Evolutionary conservation across 1,284 basidiomycete species (phyloP).

Genomic region (Cutaneotrichosporon arboriforme): DNA sequence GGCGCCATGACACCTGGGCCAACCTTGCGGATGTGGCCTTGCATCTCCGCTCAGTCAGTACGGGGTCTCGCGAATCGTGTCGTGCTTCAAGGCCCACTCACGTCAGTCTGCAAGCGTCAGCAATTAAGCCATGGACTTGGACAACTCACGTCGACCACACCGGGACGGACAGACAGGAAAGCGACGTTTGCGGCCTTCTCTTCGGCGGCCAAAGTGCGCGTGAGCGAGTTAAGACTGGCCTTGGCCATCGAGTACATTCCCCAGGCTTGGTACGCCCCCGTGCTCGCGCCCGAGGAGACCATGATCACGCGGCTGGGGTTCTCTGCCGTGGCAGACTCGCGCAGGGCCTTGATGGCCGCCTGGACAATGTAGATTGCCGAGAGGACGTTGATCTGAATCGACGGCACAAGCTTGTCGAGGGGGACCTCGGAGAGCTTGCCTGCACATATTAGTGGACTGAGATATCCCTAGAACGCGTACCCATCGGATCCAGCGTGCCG

Average conservation of each 20-base stretch:
- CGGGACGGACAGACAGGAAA: constrained; percentile 51
- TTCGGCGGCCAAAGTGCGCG: constrained; percentile 52
- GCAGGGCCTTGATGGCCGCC: constrained; percentile 50
- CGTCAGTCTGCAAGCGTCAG: constrained; percentile 17
- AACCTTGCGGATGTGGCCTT: constrained; percentile 35
- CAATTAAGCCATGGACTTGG: neutral
- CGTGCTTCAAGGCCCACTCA: neutral
- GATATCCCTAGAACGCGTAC: constrained; percentile 14
- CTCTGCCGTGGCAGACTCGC: constrained; percentile 35
- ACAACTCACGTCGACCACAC: constrained; percentile 50
- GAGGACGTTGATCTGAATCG: constrained; percentile 52
- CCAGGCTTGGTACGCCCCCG: constrained; percentile 51
- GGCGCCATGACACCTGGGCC: constrained; percentile 46
- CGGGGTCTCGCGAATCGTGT: neutral
- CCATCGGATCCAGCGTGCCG: constrained; percentile 49
- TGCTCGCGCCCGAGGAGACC: constrained; percentile 52
- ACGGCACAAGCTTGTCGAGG: constrained; percentile 20
- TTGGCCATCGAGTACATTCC: constrained; percentile 50
- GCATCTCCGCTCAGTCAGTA: constrained; percentile 40
- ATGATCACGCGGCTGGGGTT: constrained; percentile 46
- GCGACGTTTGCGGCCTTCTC: constrained; percentile 47
- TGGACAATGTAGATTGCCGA: constrained; percentile 51
- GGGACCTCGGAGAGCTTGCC: constrained; percentile 34
- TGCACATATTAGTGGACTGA: constrained; percentile 1
- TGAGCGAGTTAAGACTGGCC: constrained; percentile 53